phyloP scores from a whole-genome alignment of 2,329 filamentous ascomycete genomes.

The Fusarium irregulare region DNA sequence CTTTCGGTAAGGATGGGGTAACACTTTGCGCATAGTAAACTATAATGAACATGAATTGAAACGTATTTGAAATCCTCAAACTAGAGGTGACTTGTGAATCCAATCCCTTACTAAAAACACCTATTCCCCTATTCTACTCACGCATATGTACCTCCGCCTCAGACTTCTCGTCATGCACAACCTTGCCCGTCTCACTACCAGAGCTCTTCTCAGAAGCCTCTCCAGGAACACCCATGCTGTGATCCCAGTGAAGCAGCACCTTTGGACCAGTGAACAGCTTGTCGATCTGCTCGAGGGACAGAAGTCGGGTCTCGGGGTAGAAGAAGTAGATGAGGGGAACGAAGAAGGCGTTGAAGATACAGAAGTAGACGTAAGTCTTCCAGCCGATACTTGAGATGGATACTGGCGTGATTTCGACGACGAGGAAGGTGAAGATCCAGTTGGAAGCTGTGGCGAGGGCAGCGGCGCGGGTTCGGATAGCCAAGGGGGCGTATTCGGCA shows the following conservation, averaged over 20 bases:
- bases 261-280: constrained; percentile 51
- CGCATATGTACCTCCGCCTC: constrained; percentile 17
- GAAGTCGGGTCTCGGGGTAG: constrained; percentile 61
- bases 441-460: constrained; percentile 55
- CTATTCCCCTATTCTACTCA: neutral
- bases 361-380: constrained; percentile 54
- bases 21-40: neutral
- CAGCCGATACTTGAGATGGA: constrained; percentile 53
- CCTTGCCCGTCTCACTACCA: constrained; percentile 28
- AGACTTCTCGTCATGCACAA: constrained; percentile 39
- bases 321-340: constrained; percentile 61
- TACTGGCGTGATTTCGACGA: constrained; percentile 54
- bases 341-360: constrained; percentile 52
- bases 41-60: neutral
- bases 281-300: constrained; percentile 63
- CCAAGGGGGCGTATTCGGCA: constrained; percentile 57
- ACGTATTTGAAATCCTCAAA: neutral
- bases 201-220: constrained; percentile 38
- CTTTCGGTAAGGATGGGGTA: too few species aligned
- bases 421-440: constrained; percentile 52
- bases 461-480: constrained; percentile 53
- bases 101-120: neutral
- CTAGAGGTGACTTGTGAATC: neutral
- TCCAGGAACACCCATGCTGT: constrained; percentile 49
- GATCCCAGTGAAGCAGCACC: constrained; percentile 48